Percentiles rank a stretch among this genome's conserved stretches.
phyloP scores from a whole-genome alignment of 2,329 filamentous ascomycete genomes.

The Colletotrichum echinochloae region DNA sequence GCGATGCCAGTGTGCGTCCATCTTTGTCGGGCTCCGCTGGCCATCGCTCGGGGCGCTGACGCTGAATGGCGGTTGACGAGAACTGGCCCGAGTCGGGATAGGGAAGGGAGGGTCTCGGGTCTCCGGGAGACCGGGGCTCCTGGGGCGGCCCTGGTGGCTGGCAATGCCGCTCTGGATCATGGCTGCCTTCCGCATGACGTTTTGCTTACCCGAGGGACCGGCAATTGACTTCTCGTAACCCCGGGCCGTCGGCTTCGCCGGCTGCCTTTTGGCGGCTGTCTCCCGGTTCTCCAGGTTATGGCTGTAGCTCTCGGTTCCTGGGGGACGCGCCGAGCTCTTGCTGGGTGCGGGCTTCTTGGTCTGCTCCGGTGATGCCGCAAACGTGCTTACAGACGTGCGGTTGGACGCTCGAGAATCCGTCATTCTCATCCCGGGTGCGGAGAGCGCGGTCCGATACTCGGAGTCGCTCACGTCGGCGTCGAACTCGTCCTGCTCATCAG shows the following conservation, averaged over 20 bases:
- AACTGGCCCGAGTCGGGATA: conserved; percentile 90
- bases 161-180: conserved; percentile 84
- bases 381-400: conserved; percentile 55
- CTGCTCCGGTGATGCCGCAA: conserved; percentile 53
- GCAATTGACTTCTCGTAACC: conserved; percentile 54
- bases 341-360: conserved; percentile 45
- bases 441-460: conserved; percentile 75
- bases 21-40: conserved; percentile 79
- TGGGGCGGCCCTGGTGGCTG: conserved; percentile 72
- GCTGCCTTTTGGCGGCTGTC: conserved; percentile 48
- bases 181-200: conserved; percentile 80
- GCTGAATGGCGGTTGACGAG: conserved; percentile 76
- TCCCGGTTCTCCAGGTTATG: conserved; percentile 54
- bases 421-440: conserved; percentile 68
- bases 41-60: conserved; percentile 77
- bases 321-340: conserved; percentile 49
- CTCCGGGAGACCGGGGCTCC: conserved; percentile 75
- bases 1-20: conserved; percentile 66
- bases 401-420: conserved; percentile 54
- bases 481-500: conserved; percentile 74
- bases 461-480: conserved; percentile 73
- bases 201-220: conserved; percentile 59
- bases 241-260: conserved; percentile 48
- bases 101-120: conserved; percentile 83
- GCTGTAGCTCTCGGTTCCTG: conserved; percentile 59